Evolutionary conservation across 2,329 filamentous ascomycete species (phyloP).

Genomic region (Davidsoniella neocaledoniae): DNA sequence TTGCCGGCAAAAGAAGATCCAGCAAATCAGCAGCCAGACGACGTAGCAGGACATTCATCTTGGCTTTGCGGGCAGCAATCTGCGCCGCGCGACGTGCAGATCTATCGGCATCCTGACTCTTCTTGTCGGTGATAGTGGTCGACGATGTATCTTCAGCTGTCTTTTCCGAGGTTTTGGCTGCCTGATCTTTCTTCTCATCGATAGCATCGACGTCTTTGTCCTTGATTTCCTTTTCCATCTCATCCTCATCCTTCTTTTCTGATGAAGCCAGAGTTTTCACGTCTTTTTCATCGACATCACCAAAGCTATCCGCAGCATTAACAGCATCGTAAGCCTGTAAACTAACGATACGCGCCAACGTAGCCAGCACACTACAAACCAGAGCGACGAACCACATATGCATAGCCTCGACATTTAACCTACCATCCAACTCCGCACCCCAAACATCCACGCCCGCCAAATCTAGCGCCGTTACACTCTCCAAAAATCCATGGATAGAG

Average conservation of each 20-base stretch:
- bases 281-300: conserved; percentile 6
- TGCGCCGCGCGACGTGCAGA: no score
- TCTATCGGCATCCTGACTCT: neutral
- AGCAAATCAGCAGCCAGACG: conserved; percentile 38
- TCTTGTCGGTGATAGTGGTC: neutral
- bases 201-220: conserved; percentile 8
- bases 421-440: conserved; percentile 28
- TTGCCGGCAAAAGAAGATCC: conserved; percentile 46
- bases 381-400: conserved; percentile 54
- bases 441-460: conserved; percentile 26
- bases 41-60: conserved; percentile 22
- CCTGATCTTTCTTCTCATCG: neutral
- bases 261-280: conserved; percentile 14
- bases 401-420: conserved; percentile 42
- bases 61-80: neutral
- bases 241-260: conserved; percentile 20
- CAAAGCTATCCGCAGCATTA: conserved; percentile 6
- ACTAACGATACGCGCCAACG: conserved; percentile 25
- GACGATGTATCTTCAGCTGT: neutral
- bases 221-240: conserved; percentile 20
- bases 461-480: conserved; percentile 46
- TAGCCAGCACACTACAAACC: conserved; percentile 29
- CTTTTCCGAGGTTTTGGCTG: neutral
- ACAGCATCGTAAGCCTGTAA: conserved; percentile 22
- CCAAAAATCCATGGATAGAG: conserved; percentile 50